Conservation (phyloP, 2,329 filamentous ascomycete genomes). For the Chaetomium sp. region DNA sequence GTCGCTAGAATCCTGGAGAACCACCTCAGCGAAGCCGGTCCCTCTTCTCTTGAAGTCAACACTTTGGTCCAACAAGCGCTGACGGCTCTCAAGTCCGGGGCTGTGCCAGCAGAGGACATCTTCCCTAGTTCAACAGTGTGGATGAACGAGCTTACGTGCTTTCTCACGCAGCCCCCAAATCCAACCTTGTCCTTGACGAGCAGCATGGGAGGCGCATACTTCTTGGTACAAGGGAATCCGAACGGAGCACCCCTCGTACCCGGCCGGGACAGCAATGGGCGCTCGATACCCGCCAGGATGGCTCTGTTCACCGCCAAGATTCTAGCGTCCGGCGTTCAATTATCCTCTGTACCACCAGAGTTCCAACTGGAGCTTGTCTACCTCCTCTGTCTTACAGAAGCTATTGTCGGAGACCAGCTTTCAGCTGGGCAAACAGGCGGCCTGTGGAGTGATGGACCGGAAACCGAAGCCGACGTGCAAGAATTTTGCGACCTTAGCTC, state of each 20-base stretch:
- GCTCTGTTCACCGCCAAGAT: constrained; percentile 68
- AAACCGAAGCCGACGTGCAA: constrained; percentile 46
- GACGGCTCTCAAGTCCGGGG: constrained; percentile 43
- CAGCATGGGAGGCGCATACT: constrained; percentile 68
- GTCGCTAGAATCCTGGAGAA: constrained; percentile 56
- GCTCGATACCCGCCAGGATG: constrained; percentile 74
- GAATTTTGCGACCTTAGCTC: constrained; percentile 48
- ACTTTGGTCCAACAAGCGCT: constrained; percentile 56
- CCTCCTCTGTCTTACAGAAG: constrained; percentile 53
- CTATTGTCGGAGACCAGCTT: constrained; percentile 58
- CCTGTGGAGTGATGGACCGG: constrained; percentile 49
- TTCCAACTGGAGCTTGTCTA: constrained; percentile 55
- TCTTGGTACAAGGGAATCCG: constrained; percentile 54
- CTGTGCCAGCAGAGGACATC: constrained; percentile 48
- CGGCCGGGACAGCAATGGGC: constrained; percentile 66
- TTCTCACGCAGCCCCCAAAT: constrained; percentile 57
- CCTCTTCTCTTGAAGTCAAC: constrained; percentile 56
- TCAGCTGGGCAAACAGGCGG: constrained; percentile 48
- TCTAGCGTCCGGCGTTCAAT: constrained; percentile 47
- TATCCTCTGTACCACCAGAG: constrained; percentile 45
- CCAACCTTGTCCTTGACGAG: constrained; percentile 74
- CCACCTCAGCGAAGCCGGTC: constrained; percentile 54
- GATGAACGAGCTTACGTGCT: constrained; percentile 60
- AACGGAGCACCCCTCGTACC: constrained; percentile 27
- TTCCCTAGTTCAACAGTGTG: constrained; percentile 68